Evolutionary conservation across 2,329 filamentous ascomycete genomes (phyloP).

Genomic region (Fusarium robinianum): DNA sequence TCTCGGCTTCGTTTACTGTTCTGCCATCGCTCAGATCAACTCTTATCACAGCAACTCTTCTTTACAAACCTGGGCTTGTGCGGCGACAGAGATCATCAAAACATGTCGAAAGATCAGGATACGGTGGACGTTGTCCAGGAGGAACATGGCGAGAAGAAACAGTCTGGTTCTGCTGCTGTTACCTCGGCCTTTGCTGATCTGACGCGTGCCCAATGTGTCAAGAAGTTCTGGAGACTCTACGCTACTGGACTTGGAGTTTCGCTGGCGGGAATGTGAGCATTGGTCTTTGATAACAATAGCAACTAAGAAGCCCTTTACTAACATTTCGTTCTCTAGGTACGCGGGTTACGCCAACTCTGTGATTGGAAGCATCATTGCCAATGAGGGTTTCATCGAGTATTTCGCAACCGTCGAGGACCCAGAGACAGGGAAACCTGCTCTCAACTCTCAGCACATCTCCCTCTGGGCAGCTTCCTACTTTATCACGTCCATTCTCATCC

Average conservation of each 20-base stretch:
- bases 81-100: neutral
- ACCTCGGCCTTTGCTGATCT: conserved; percentile 10
- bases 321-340: neutral
- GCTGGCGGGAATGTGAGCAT: conserved; percentile 13
- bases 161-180: neutral
- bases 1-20: no score
- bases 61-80: neutral
- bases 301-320: no score
- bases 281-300: neutral
- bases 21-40: no score
- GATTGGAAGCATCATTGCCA: conserved; percentile 17
- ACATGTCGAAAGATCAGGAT: neutral
- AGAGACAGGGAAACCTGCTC: conserved; percentile 9
- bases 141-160: neutral
- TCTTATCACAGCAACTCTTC: no score
- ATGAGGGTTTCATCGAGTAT: conserved; percentile 14
- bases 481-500: conserved; percentile 12
- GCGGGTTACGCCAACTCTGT: conserved; percentile 15
- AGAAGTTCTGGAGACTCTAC: conserved; percentile 17
- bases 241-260: conserved; percentile 11
- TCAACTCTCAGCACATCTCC: conserved; percentile 15
- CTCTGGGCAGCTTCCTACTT: conserved; percentile 16
- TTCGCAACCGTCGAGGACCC: conserved; percentile 14
- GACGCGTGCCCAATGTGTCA: conserved; percentile 9
- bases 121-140: neutral